Conservation (phyloP, 805 yeast species). For the Metschnikowia amazonensis region DNA sequence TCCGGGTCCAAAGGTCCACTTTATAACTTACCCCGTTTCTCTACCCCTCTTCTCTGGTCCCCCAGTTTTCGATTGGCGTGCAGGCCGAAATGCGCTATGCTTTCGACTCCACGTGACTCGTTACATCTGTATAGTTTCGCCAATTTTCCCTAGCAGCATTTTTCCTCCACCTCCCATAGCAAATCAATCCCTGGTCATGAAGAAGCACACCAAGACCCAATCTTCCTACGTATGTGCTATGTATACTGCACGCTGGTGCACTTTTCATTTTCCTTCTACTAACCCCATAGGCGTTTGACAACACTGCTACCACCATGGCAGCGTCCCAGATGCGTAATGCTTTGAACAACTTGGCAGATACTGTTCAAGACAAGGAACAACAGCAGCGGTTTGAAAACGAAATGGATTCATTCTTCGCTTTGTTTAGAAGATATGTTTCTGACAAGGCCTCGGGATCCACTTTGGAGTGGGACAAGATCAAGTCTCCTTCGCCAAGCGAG, state of each 20-base stretch:
- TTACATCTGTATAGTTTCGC: neutral
- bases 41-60: constrained; percentile 2
- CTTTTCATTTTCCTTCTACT: constrained; percentile 1
- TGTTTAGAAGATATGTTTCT: constrained; percentile 86
- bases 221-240: constrained; percentile 58
- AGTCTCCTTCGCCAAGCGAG: constrained; percentile 85
- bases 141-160: neutral
- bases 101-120: constrained; percentile 3
- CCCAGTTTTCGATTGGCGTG: neutral
- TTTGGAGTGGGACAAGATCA: constrained; percentile 92
- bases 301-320: constrained; percentile 90
- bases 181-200: constrained; percentile 17
- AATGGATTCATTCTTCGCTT: constrained; percentile 90
- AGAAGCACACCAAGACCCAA: constrained; percentile 67
- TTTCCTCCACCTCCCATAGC: neutral
- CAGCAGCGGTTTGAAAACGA: constrained; percentile 73
- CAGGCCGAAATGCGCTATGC: constrained; percentile 2
- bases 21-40: neutral
- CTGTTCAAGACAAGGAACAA: constrained; percentile 52
- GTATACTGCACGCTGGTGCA: neutral
- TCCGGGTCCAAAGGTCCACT: neutral
- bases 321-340: constrained; percentile 98
- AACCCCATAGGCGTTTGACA: constrained; percentile 74
- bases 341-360: constrained; percentile 81
- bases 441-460: constrained; percentile 85